Base-by-base conservation (phyloP, 2,329 filamentous ascomycete species). In the Nannizziopsis barbatae region DNA sequence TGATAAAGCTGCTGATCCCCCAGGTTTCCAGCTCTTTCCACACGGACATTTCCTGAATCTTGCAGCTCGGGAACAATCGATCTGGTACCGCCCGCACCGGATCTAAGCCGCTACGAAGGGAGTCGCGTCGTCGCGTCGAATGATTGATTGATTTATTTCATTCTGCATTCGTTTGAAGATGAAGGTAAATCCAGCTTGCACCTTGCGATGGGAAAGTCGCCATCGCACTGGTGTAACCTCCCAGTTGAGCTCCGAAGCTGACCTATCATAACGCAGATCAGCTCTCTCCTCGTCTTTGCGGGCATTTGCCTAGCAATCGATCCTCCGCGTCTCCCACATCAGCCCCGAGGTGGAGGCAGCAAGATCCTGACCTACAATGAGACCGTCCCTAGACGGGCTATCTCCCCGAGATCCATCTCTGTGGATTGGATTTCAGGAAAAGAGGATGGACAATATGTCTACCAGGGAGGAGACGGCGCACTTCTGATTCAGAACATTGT, bases 401-500 rank as follows among this genome's bases (percentile, higher is more conserved):
- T 80, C 53, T 58, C 68, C 1, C 66, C 74, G 0, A 66, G 67
- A 10, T 69, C 70, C 10, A 69, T 70, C 32, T 73, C 70, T 1
- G 70, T 78, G 6, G 69, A 68, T 41, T 84, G 80, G 80, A 71
- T 80, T 3, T 66, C 72, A 7, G 74, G 73, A 3, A 76, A 74
- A 1, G 68, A 71, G 30, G 80, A 84, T 54, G 80, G 80, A 17
- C 72, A 78, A 43, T 82, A 79, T 62, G 75, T 83, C 55, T 75
- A 72, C 41, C 65, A 64, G 40, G 71, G 65, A 47, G 60, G 63
- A 3, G 70, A 71, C 47, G 75, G 74, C 8, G 72, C 75, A 27
- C 66, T 84, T 5, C 62, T 80, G 4, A 73, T 84, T 27, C 73
- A 77, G 57, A 79, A 82, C 57, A 76, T 83, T 44, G 72, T 75